Conservation (phyloP, 495 filamentous ascomycete species). For the Neurospora sublineolata region DNA sequence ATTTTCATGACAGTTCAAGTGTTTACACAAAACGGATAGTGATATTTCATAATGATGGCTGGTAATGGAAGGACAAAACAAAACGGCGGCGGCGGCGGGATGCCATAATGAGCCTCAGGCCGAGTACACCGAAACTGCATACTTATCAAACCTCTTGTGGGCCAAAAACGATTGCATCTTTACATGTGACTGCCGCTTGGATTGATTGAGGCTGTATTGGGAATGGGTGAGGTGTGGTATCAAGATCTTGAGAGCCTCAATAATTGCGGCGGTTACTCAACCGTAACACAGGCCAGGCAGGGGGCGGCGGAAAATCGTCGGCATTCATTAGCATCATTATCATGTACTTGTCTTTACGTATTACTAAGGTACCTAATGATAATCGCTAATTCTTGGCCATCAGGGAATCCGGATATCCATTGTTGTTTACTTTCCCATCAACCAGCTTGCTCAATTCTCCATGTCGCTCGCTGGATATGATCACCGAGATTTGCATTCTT, state of each 20-base stretch:
- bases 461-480: too few species aligned
- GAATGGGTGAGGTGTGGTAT: neutral
- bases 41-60: neutral
- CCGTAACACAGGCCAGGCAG: neutral
- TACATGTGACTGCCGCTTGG: neutral
- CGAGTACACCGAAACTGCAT: neutral
- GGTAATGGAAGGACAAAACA: neutral
- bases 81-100: neutral
- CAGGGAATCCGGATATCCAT: too few species aligned
- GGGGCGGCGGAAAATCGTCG: neutral
- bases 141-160: neutral
- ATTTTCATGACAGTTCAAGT: neutral
- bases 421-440: too few species aligned
- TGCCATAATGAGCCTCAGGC: neutral
- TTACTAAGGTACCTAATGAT: neutral
- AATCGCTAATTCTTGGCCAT: neutral
- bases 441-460: too few species aligned
- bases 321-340: neutral
- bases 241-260: neutral
- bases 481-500: neutral
- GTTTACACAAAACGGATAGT: neutral
- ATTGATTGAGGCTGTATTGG: neutral
- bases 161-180: neutral
- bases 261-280: neutral
- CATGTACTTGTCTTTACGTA: neutral